Evolutionary conservation across 2,329 filamentous ascomycete species (phyloP), one percentile per base, ranked within the genome.

Genomic region (Pyricularia sp.): DNA sequence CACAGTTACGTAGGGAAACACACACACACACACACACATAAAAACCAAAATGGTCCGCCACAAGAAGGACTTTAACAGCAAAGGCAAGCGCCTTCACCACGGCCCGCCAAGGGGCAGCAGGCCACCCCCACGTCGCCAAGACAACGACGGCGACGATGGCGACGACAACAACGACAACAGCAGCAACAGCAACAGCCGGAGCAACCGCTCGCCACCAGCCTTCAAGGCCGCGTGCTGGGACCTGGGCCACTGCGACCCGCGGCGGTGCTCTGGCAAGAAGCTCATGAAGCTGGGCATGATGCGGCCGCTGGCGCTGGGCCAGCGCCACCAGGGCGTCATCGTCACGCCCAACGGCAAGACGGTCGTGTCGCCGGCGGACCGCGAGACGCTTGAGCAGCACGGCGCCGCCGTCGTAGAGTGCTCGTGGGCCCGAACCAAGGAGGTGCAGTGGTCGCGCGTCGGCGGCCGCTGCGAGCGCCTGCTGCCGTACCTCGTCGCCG

Each of bases 211-310:
- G 40, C 62, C 67, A 71, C 62, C 83, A 71, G 72, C 78, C 26
- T 97, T 93, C 83, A 96, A 96, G 78, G 93, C 94, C 62, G 94
- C 93, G 66, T 97, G 93, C 75, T 99, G 94, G 94, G 94, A 99
- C 73, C 82, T 99, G 40, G 93, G 93, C 67, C 94, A 99, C 79
- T 99, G 94, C 80, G 94, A 99, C 73, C 91, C 93, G 9, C 97
- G 97, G 76, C 83, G 93, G 70, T 99, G 94, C 78, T 97, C 93
- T 0, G 94, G 94, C 35, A 99, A 99, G 79, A 88, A 91, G 68
- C 83, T 99, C 40, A 96, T 99, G 84, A 88, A 88, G 68, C 84
- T 96, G 65, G 93, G 93, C 3, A 81, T 97, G 72, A 97, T 99
- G 91, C 88, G 94, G 70, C 90, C 96, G 72, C 83, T 99, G 64